Conservation (phyloP, 2,329 filamentous ascomycete genomes). For the Ramularia collo-cygni region DNA sequence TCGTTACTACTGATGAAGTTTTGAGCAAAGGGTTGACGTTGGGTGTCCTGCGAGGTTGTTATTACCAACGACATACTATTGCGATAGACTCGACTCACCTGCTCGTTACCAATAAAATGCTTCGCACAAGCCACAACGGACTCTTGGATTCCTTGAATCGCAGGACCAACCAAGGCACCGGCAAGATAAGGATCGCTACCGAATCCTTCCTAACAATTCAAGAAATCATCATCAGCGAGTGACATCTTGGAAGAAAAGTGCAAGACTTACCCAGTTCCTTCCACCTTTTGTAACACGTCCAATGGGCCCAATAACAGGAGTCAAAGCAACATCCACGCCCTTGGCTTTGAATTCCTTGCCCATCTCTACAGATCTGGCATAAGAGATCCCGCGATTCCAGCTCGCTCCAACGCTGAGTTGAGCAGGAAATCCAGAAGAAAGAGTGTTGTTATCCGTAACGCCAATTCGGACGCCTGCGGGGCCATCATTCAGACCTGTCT, state of each 20-base stretch:
- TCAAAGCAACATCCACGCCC: conserved; percentile 24
- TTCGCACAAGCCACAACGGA: conserved; percentile 35
- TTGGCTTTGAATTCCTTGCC: conserved; percentile 28
- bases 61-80: neutral
- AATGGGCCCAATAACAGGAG: conserved; percentile 26
- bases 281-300: conserved; percentile 24
- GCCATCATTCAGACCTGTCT: conserved; percentile 1
- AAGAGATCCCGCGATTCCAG: conserved; percentile 32
- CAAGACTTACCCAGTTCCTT: conserved; percentile 21
- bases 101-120: conserved; percentile 23
- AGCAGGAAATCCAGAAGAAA: conserved; percentile 31
- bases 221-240: neutral
- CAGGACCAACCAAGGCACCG: conserved; percentile 20
- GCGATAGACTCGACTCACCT: conserved; percentile 6
- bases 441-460: conserved; percentile 30
- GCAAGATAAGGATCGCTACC: conserved; percentile 24
- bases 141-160: conserved; percentile 26
- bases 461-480: conserved; percentile 29
- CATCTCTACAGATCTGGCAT: conserved; percentile 29
- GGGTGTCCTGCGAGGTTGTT: conserved; percentile 32
- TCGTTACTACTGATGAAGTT: neutral
- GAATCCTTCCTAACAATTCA: conserved; percentile 13
- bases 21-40: conserved; percentile 37
- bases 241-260: neutral
- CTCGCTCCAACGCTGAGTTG: conserved; percentile 32